These are phyloP conservation scores for Coccomyxa sp. DNA, from an alignment of 139 green algal genomes.

Conservation along the genomic window DNA sequence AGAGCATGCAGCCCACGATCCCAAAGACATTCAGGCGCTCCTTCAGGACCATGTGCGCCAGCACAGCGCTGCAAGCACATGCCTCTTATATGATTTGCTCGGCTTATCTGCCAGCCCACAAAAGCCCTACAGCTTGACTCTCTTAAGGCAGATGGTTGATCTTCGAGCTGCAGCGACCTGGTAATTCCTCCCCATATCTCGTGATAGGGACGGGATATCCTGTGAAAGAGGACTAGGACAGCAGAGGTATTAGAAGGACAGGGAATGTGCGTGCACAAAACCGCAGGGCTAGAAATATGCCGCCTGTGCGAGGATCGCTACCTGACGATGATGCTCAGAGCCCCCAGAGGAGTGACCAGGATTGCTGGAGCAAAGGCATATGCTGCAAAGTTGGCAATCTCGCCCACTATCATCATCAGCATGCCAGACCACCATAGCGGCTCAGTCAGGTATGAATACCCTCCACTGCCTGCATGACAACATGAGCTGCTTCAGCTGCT, in stretches of 20 bases:
- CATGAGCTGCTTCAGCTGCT: neutral
- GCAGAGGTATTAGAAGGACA: too few species aligned
- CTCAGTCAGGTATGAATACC: conserved; percentile 89
- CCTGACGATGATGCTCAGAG: conserved; percentile 89
- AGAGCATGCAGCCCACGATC: conserved; percentile 89
- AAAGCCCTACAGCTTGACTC: too few species aligned
- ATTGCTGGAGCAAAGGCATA: conserved; percentile 97
- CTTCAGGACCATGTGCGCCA: conserved; percentile 87
- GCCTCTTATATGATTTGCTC: too few species aligned
- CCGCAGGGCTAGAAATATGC: too few species aligned
- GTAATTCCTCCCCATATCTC: too few species aligned
- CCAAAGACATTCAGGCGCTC: conserved; percentile 93
- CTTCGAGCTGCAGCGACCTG: neutral
- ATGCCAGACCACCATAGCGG: conserved; percentile 96
- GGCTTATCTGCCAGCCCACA: too few species aligned
- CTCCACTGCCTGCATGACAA: conserved; percentile 72
- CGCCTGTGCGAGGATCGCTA: too few species aligned
- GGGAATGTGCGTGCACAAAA: too few species aligned
- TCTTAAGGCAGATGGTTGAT: too few species aligned
- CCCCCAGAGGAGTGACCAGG: conserved; percentile 89
- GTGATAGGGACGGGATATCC: too few species aligned
- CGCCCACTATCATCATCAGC: conserved; percentile 87
- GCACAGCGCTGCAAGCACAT: conserved; percentile 65
- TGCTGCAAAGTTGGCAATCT: conserved; percentile 94
- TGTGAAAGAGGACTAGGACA: too few species aligned